phyloP scores from a whole-genome alignment of 805 yeast genomes.

The Sugiyamaella chiloensis region DNA sequence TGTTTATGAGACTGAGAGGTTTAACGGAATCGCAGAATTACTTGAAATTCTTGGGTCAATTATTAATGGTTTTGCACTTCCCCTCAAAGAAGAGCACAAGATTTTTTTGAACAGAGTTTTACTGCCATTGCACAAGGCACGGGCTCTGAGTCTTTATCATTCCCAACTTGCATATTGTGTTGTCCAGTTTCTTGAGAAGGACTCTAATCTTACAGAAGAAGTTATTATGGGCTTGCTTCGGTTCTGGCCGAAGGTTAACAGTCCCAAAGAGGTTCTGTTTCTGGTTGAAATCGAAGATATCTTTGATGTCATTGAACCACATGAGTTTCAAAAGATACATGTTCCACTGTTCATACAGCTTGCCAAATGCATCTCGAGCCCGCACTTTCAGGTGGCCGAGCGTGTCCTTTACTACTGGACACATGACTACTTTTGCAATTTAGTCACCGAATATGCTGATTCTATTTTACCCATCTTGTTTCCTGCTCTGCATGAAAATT shows the following conservation, averaged over 20 bases:
- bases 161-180: constrained; percentile 97
- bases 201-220: constrained; percentile 86
- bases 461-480: constrained; percentile 89
- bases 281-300: constrained; percentile 95
- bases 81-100: constrained; percentile 95
- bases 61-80: constrained; percentile 96
- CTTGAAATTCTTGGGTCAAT: constrained; percentile 93
- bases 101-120: constrained; percentile 80
- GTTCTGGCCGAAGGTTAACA: constrained; percentile 95
- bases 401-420: constrained; percentile 92
- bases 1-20: constrained; percentile 90
- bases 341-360: constrained; percentile 92
- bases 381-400: constrained; percentile 97
- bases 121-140: constrained; percentile 89
- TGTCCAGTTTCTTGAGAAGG: constrained; percentile 94
- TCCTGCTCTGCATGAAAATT: constrained; percentile 82
- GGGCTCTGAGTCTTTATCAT: constrained; percentile 84
- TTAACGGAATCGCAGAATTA: constrained; percentile 93
- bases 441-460: constrained; percentile 85
- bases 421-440: constrained; percentile 85
- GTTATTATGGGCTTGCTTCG: constrained; percentile 91
- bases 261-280: constrained; percentile 95
- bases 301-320: constrained; percentile 92
- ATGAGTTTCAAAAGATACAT: constrained; percentile 86
- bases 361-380: constrained; percentile 87